Conservation (phyloP, 2,329 filamentous ascomycete species). For the Cryphonectria parasitica region DNA sequence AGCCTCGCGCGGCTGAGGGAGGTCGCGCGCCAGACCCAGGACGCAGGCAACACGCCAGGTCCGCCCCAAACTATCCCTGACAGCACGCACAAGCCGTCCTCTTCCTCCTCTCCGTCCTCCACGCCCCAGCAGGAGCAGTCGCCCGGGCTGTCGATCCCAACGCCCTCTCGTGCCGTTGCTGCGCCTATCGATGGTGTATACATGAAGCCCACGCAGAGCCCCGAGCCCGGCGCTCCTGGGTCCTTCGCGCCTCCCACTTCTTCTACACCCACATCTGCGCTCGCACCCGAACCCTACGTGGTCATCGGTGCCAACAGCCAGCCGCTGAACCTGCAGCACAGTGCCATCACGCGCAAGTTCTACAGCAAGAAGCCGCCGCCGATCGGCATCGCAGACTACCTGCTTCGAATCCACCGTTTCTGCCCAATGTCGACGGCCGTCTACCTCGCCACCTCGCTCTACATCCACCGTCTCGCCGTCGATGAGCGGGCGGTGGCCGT, state of each 20-base stretch:
- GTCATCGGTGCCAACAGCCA: slow-evolving; percentile 72
- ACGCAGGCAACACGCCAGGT: slow-evolving; percentile 30
- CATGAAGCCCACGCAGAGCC: slow-evolving; percentile 44
- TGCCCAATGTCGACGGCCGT: slow-evolving; percentile 94
- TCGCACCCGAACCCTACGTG: slow-evolving; percentile 55
- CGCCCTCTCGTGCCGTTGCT: background rate
- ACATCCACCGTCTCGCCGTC: slow-evolving; percentile 82
- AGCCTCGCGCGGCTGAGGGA: slow-evolving; percentile 52
- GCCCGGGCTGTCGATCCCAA: slow-evolving; percentile 15
- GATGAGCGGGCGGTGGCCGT: slow-evolving; percentile 78
- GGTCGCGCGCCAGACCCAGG: slow-evolving; percentile 40
- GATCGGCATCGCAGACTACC: slow-evolving; percentile 82
- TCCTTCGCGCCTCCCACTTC: slow-evolving; percentile 32
- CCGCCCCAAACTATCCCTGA: slow-evolving; percentile 16
- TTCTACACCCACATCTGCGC: slow-evolving; percentile 20
- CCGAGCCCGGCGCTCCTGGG: slow-evolving; percentile 21
- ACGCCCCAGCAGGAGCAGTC: slow-evolving; percentile 14
- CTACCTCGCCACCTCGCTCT: slow-evolving; percentile 85
- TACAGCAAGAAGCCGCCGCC: slow-evolving; percentile 86
- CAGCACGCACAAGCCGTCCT: background rate
- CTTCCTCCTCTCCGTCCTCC: background rate
- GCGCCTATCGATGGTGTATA: slow-evolving; percentile 58
- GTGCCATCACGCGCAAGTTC: slow-evolving; percentile 88
- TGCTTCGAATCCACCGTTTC: slow-evolving; percentile 83
- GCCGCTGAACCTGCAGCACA: slow-evolving; percentile 76